Percentiles rank a stretch among this genome's conserved stretches.
Evolutionary conservation across 345 rosid species (phyloP).

Genomic region (Firmiana major): DNA sequence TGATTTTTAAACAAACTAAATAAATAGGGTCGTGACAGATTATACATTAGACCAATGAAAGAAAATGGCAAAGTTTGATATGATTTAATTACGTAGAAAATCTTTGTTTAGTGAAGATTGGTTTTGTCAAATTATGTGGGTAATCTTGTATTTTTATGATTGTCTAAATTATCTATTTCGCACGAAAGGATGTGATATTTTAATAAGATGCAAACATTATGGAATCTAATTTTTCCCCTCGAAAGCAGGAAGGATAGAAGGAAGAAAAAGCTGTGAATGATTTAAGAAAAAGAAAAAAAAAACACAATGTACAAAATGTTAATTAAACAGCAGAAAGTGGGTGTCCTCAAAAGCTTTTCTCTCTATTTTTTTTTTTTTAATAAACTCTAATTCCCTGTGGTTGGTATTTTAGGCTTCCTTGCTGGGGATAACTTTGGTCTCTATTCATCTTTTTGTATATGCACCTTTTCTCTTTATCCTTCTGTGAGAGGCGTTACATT

Average conservation of each 20-base stretch:
- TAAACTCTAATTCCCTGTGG: background rate
- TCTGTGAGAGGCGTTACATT: background rate
- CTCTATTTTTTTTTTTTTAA: background rate
- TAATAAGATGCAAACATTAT: slow-evolving; percentile 9
- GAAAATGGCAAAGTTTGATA: background rate
- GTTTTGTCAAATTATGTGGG: background rate
- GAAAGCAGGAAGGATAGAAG: slow-evolving; percentile 34
- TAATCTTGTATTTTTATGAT: background rate
- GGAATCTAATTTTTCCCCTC: slow-evolving; percentile 21
- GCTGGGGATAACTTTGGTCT: background rate
- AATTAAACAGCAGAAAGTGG: slow-evolving; percentile 46
- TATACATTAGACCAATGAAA: background rate
- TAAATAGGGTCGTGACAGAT: too few species aligned
- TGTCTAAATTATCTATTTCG: too few species aligned
- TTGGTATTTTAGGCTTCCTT: background rate
- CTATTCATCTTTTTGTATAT: background rate
- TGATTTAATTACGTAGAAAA: background rate
- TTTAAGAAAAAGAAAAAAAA: background rate
- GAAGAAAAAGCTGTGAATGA: slow-evolving; percentile 26
- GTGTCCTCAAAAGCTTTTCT: slow-evolving; percentile 30
- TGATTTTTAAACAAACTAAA: too few species aligned
- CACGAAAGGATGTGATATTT: background rate
- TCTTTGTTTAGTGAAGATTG: background rate
- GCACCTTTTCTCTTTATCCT: background rate
- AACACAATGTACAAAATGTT: background rate